Conservation (phyloP, 352 stramenopile species). For the Globisporangium mamillatum region DNA sequence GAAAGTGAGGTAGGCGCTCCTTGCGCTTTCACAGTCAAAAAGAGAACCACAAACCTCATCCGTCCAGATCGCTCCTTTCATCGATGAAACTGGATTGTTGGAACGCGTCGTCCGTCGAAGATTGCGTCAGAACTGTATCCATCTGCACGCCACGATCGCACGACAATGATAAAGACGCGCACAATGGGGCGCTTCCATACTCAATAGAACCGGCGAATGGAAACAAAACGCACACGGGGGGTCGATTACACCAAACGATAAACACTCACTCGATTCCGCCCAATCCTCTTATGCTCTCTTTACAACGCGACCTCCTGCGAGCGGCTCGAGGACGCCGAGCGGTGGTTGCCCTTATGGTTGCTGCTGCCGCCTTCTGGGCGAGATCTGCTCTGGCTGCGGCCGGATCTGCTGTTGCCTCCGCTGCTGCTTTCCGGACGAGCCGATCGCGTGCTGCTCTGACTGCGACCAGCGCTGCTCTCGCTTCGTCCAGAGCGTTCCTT, state of each 20-base stretch:
- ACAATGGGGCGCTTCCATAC: background rate
- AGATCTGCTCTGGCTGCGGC: conserved; percentile 20
- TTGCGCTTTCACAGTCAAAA: background rate
- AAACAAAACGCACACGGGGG: background rate
- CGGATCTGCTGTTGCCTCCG: conserved; percentile 18
- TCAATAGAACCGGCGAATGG: background rate
- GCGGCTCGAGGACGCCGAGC: conserved; percentile 26
- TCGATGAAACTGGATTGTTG: background rate
- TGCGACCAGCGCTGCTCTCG: conserved; percentile 16
- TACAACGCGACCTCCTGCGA: conserved; percentile 31
- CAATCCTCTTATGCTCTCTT: background rate
- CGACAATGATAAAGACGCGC: background rate
- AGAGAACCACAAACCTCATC: too few relatives aligned
- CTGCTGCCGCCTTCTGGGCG: conserved; percentile 28
- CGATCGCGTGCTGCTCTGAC: conserved; percentile 12
- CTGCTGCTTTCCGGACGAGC: conserved; percentile 11
- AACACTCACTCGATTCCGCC: conserved; percentile 5
- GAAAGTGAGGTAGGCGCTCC: background rate
- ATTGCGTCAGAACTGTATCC: background rate
- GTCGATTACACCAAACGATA: conserved; percentile 13
- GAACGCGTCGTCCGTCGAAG: background rate
- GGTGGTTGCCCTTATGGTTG: conserved; percentile 17
- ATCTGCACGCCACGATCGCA: background rate
- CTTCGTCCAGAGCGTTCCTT: conserved; percentile 13
- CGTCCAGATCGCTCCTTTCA: too few relatives aligned